Conservation (phyloP, 805 yeast genomes). For the Grigorovia yakushimaensis region DNA sequence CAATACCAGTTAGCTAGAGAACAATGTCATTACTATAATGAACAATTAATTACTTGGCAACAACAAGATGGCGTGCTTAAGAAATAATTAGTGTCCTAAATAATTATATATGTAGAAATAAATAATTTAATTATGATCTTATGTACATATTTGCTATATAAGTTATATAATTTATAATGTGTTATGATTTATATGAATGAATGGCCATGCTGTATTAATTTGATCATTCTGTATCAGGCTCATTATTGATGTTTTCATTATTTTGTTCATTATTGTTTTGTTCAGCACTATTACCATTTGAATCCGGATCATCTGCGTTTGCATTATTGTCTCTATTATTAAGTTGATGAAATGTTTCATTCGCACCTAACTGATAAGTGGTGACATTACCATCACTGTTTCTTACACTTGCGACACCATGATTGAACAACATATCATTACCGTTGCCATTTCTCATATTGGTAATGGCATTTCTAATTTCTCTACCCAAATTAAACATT, state of each 20-base stretch:
- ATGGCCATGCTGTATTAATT: too few relatives aligned
- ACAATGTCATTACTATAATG: slow-evolving; percentile 36
- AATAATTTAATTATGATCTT: too few relatives aligned
- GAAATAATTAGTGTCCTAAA: background rate
- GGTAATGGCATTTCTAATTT: background rate
- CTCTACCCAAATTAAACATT: background rate
- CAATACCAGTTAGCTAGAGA: slow-evolving; percentile 35
- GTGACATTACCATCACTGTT: slow-evolving; percentile 22
- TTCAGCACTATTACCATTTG: background rate
- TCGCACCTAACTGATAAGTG: slow-evolving; percentile 8
- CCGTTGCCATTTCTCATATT: background rate
- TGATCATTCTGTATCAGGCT: too few relatives aligned
- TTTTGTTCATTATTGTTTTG: background rate
- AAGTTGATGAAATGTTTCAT: slow-evolving; percentile 1
- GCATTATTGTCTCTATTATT: background rate
- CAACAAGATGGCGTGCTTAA: slow-evolving; percentile 10
- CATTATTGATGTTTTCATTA: background rate
- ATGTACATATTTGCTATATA: too few relatives aligned
- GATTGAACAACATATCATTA: slow-evolving; percentile 11
- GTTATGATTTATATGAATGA: too few relatives aligned
- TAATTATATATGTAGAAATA: too few relatives aligned
- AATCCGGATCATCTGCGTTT: background rate
- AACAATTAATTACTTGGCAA: slow-evolving; percentile 38
- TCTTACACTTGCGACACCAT: slow-evolving; percentile 29
- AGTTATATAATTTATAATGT: too few relatives aligned